Evolutionary conservation across 2,329 filamentous ascomycete species (phyloP).

Genomic region (Byssochlamys sp.): DNA sequence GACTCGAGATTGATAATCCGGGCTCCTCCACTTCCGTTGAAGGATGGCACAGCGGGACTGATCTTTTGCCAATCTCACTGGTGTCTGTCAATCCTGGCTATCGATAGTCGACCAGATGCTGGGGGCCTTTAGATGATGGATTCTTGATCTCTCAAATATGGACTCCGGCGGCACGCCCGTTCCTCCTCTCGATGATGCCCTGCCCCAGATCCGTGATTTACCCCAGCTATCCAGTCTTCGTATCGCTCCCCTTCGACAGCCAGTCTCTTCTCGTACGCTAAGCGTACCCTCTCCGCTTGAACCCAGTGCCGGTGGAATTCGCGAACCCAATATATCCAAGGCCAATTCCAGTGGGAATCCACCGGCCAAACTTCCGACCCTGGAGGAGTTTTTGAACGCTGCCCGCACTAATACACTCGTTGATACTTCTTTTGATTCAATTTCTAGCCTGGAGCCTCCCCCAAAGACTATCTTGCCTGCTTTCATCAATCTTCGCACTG

Average conservation of each 20-base stretch:
- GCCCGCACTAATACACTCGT: constrained; percentile 26
- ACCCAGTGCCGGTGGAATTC: constrained; percentile 29
- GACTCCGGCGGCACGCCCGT: constrained; percentile 21
- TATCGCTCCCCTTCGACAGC: constrained; percentile 41
- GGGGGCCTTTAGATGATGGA: background rate
- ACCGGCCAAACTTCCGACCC: constrained; percentile 26
- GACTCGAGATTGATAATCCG: background rate
- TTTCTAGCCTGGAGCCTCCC: constrained; percentile 26
- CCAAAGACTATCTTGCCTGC: constrained; percentile 35
- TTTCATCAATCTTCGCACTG: constrained; percentile 39
- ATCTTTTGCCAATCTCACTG: background rate
- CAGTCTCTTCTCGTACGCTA: constrained; percentile 32
- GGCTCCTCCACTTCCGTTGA: background rate
- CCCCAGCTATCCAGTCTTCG: constrained; percentile 34
- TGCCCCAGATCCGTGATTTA: constrained; percentile 30
- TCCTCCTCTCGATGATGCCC: constrained; percentile 32
- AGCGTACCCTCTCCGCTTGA: constrained; percentile 38
- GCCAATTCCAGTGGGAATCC: constrained; percentile 19
- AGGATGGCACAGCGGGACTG: background rate
- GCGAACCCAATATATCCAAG: constrained; percentile 23
- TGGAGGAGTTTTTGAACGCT: constrained; percentile 28
- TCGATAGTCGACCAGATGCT: background rate
- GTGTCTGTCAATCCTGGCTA: background rate
- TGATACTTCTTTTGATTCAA: constrained; percentile 20
- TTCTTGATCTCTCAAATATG: constrained; percentile 17